Evolutionary conservation across 305 asterid species (phyloP), one percentile per base, ranked within the genome.

Genomic region (Salvia sclarea): DNA sequence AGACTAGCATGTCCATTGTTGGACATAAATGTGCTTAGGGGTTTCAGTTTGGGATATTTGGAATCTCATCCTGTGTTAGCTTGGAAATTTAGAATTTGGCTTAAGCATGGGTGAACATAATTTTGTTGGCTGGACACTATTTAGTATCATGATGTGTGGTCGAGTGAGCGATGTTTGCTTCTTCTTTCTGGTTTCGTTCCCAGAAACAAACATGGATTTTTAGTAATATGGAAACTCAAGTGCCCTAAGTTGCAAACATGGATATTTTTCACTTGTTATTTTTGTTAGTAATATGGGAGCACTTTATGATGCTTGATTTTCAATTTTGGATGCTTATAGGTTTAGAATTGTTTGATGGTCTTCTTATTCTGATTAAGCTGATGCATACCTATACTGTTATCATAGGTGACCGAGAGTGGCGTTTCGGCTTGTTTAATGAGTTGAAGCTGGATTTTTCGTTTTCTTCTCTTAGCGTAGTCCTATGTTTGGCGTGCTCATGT

Each of bases 351-450:
- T 45, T 52, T 8, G 48, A 5, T 40, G n/a, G 0, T 59, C n/a
- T n/a, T n/a, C n/a, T n/a, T n/a, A n/a, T n/a, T n/a, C 38, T 47
- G 38, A 13, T 57, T 25, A 58, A 9, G 31, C 14, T 18, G 10
- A 17, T 43, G 12, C 8, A 3, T 0, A 54, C 59, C 43, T 52
- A 24, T 24, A 21, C 55, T 59, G 28, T 47, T 21, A 1, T 48
- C 24, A 80, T 85, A 87, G 90, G 84, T 73, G 70, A 25, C 60
- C 25, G 40, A 24, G 20, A 69, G 43, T 61, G 54, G 31, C 24
- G 78, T 67, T 55, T 68, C 72, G 68, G 57, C 12, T 69, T 58
- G n/a, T 61, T 76, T 66, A 40, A 62, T 77, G 75, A 20, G 54
- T 16, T 64, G 78, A 73, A 74, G 81, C 69, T 52, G 71, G 84